Evolutionary conservation across 1,139 yeast species (phyloP).

Genomic region (Geotrichum bryndzae): DNA sequence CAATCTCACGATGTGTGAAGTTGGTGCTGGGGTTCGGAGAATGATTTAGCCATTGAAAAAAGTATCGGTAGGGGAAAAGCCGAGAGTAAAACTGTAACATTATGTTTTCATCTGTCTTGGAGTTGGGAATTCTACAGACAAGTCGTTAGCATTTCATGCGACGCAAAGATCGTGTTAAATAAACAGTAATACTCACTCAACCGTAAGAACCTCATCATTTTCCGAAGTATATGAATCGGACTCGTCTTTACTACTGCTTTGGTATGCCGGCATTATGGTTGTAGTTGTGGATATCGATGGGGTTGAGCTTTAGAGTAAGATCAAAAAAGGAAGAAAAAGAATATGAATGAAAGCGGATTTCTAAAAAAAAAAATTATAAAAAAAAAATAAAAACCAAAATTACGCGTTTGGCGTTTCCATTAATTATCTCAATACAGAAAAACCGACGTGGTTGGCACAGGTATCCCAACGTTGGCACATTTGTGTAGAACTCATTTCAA

Average conservation of each 20-base stretch:
- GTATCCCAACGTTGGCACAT: background rate
- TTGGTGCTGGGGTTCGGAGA: constrained; percentile 57
- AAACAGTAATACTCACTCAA: constrained; percentile 1
- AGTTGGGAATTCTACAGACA: constrained; percentile 9
- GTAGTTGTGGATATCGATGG: background rate
- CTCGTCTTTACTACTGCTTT: background rate
- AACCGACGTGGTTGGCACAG: constrained; percentile 5
- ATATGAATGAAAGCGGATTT: background rate
- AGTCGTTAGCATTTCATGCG: background rate
- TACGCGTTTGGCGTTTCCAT: background rate
- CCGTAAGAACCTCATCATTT: background rate
- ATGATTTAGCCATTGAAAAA: constrained; percentile 87
- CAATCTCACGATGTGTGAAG: constrained; percentile 87
- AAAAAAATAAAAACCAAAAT: background rate
- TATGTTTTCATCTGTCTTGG: constrained; percentile 9
- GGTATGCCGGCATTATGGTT: constrained; percentile 6
- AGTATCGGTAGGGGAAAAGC: constrained; percentile 53
- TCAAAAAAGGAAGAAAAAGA: background rate
- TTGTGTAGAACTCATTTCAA: background rate
- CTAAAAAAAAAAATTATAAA: background rate
- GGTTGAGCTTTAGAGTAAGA: background rate
- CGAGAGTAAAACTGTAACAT: constrained; percentile 54
- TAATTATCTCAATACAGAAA: constrained; percentile 4
- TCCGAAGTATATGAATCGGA: background rate
- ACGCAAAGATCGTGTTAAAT: background rate